These are phyloP conservation scores for Exobasidium rhododendri DNA, from an alignment of 1,284 basidiomycete genomes.

Conservation along the genomic window DNA sequence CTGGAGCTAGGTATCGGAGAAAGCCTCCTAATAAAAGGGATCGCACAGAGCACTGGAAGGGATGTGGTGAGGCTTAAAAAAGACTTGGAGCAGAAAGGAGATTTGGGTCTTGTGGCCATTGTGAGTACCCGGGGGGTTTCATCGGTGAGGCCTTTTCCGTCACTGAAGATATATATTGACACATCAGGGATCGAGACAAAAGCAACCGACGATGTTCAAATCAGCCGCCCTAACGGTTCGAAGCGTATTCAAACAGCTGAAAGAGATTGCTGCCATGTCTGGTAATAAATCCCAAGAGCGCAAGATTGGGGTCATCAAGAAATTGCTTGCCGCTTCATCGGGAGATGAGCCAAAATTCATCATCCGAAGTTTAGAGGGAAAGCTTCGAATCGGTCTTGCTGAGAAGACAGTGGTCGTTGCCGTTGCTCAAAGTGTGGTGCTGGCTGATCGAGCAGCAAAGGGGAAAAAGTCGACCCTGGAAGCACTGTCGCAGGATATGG, in stretches of 20 bases:
- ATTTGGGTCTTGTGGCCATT: constrained; percentile 92
- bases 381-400: constrained; percentile 93
- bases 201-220: constrained; percentile 91
- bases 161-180: too few species aligned
- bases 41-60: constrained; percentile 88
- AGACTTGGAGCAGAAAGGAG: constrained; percentile 89
- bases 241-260: constrained; percentile 61
- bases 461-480: constrained; percentile 68
- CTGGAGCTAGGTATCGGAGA: constrained; percentile 96
- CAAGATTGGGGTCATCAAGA: constrained; percentile 93
- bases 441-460: constrained; percentile 44
- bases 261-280: constrained; percentile 66
- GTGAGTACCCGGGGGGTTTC: constrained; percentile 58
- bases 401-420: constrained; percentile 69
- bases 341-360: constrained; percentile 89
- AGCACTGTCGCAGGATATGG: constrained; percentile 70
- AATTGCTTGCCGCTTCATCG: constrained; percentile 86
- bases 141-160: too few species aligned
- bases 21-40: constrained; percentile 88
- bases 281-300: constrained; percentile 62
- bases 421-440: constrained; percentile 44
- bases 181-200: constrained; percentile 80
- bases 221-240: constrained; percentile 84
- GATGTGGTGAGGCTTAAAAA: constrained; percentile 77
- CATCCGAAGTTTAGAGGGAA: constrained; percentile 91